Evolutionary conservation across 2,329 filamentous ascomycete genomes (phyloP), one percentile per base, ranked within the genome.

Genomic region (Fusarium veterinarium): DNA sequence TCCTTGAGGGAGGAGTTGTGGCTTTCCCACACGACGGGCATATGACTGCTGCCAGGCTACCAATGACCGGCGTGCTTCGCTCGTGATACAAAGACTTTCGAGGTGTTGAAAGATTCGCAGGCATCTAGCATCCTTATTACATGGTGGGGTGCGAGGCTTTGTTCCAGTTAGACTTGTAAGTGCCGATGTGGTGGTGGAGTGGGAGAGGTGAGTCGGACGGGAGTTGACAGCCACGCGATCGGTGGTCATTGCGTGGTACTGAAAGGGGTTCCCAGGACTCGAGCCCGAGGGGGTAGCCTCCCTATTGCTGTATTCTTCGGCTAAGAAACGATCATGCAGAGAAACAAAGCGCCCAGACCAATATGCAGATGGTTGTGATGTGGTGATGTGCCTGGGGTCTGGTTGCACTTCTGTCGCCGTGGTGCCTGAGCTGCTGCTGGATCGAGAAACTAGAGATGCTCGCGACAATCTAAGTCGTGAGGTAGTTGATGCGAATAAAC

Each of bases 291-390:
- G 42, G 13, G 28, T 14, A 60, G 38, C 28, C 59, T 63, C 60
- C 5, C 69, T 64, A 31, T 68, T 66, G 5, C 65, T 64, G 23
- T 79, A 76, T 5, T 75, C 76, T 38, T 83, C 80, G 6, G 77
- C 42, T 6, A 76, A 65, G 20, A 79, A 79, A 23, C 83, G 85
- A 79, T 92, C 90, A 56, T 87, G 83, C 1, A 91, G 79, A 5
- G 88, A 81, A 56, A 85, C 81, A 76, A 91, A 91, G 42, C 91
- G 88, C 23, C 91, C 91, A 16, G 85, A 83, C 91, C 91, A 92
- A 78, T 91, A 92, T 6, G 83, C 79, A 4, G 85, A 84, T 10
- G 84, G 80, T 73, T 87, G 85, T 4, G 86, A 83, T 0, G 77
- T 80, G 56, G 78, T 77, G 19, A 90, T 79, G 5, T 80, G 77